Evolutionary conservation across 805 yeast genomes (phyloP).

Genomic region (Lipomyces yamanashiensis): DNA sequence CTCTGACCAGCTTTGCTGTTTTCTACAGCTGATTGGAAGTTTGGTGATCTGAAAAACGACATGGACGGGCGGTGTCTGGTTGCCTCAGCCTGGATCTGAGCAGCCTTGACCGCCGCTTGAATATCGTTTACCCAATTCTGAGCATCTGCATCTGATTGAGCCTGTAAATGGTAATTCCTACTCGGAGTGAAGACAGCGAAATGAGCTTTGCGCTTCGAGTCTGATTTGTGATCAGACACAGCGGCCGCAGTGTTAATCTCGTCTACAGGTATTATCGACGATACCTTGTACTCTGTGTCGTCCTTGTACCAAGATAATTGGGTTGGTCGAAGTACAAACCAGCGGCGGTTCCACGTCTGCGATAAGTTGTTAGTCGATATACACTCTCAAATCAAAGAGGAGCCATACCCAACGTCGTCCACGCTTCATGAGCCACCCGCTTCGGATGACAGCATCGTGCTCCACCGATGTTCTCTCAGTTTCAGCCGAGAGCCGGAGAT

Average conservation of each 20-base stretch:
- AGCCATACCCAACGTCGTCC: slow-evolving; percentile 30
- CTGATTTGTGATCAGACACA: slow-evolving; percentile 36
- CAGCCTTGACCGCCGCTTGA: slow-evolving; percentile 37
- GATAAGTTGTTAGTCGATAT: background rate
- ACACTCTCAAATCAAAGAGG: background rate
- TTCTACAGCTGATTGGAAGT: slow-evolving; percentile 23
- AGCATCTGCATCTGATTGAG: slow-evolving; percentile 40
- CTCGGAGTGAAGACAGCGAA: slow-evolving; percentile 45
- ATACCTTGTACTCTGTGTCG: slow-evolving; percentile 45
- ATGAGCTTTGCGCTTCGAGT: slow-evolving; percentile 30
- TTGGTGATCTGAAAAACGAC: slow-evolving; percentile 22
- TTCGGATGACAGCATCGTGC: slow-evolving; percentile 30
- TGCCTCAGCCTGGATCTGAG: slow-evolving; percentile 20
- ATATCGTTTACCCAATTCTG: slow-evolving; percentile 44
- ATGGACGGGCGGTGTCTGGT: slow-evolving; percentile 14
- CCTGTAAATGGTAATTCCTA: slow-evolving; percentile 42
- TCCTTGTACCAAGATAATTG: slow-evolving; percentile 46
- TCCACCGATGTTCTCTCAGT: slow-evolving; percentile 14
- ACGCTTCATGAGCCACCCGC: slow-evolving; percentile 44
- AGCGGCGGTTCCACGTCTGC: slow-evolving; percentile 43
- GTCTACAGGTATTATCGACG: slow-evolving; percentile 40
- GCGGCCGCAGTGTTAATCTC: slow-evolving; percentile 46
- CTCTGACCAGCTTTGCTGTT: background rate
- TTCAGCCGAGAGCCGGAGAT: slow-evolving; percentile 15
- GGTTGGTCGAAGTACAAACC: slow-evolving; percentile 46